phyloP scores from a whole-genome alignment of 23 red algal species.

The Agarophyton chilense region DNA sequence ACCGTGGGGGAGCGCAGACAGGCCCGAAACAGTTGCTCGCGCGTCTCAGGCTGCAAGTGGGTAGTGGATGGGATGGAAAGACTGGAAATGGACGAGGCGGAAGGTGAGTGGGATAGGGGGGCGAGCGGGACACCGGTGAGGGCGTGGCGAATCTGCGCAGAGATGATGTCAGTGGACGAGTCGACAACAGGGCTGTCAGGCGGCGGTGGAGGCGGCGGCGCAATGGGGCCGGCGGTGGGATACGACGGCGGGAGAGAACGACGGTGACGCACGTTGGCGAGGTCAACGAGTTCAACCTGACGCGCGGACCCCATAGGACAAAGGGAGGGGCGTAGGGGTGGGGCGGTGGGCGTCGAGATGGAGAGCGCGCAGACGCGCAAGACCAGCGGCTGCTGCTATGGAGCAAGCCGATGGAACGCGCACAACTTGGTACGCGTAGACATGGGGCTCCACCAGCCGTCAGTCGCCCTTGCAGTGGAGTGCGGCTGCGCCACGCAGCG shows the following conservation, averaged over 20 bases:
- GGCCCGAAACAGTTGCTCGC: conserved; percentile 55
- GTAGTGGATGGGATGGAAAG: background rate
- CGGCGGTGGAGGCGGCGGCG: background rate
- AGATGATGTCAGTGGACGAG: conserved; percentile 24
- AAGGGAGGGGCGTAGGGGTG: background rate
- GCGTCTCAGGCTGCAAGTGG: conserved; percentile 3
- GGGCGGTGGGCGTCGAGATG: background rate
- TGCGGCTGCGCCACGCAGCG: too few species aligned
- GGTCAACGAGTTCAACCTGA: conserved; percentile 27
- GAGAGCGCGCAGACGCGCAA: background rate
- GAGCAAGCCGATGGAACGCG: too few species aligned
- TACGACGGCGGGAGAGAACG: conserved; percentile 23
- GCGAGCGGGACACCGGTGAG: background rate
- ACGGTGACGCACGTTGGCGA: background rate
- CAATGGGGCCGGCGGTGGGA: background rate
- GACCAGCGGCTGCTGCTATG: too few species aligned
- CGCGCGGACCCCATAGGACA: conserved; percentile 11
- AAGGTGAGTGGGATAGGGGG: background rate
- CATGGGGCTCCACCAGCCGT: too few species aligned
- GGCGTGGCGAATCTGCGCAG: conserved; percentile 45
- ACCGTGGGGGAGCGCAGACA: conserved; percentile 44
- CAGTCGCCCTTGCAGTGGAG: too few species aligned
- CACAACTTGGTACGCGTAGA: too few species aligned
- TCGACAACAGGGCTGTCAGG: background rate
- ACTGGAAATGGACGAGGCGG: background rate